phyloP scores from a whole-genome alignment of 805 yeast species.

The Priceomyces haplophilus region DNA sequence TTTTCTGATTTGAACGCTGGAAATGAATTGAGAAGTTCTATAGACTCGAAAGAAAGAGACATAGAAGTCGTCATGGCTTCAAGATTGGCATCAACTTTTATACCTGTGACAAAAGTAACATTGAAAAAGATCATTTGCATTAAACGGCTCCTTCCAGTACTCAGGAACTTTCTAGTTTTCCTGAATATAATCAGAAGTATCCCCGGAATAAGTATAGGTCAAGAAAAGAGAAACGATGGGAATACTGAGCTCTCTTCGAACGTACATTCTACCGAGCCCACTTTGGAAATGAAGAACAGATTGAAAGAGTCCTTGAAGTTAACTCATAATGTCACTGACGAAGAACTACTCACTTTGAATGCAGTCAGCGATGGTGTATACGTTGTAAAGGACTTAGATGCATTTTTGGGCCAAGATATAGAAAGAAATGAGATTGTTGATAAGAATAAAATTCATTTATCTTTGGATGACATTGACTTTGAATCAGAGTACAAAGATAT shows the following conservation, averaged over 20 bases:
- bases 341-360: constrained; percentile 35
- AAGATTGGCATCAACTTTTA: constrained; percentile 12
- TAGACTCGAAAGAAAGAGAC: constrained; percentile 1
- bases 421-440: constrained; percentile 9
- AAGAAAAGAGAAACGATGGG: constrained; percentile 1
- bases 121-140: constrained; percentile 25
- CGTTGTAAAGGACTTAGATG: constrained; percentile 18
- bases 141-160: constrained; percentile 22
- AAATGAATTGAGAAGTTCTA: constrained; percentile 5
- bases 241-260: not conserved
- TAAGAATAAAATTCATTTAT: constrained; percentile 10
- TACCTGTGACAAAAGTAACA: constrained; percentile 20
- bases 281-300: constrained; percentile 24
- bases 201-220: not conserved
- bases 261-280: constrained; percentile 10
- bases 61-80: constrained; percentile 2
- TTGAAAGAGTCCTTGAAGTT: constrained; percentile 34
- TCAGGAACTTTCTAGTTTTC: constrained; percentile 32
- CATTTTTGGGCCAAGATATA: constrained; percentile 23
- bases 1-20: constrained; percentile 7
- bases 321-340: constrained; percentile 36
- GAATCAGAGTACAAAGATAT: constrained; percentile 23
- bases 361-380: constrained; percentile 25
- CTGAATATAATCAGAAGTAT: constrained; percentile 13
- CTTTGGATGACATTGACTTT: constrained; percentile 23